Evolutionary conservation across 805 yeast genomes (phyloP), one percentile per base, ranked within the genome.

Genomic region (Metschnikowia dekortorum): DNA sequence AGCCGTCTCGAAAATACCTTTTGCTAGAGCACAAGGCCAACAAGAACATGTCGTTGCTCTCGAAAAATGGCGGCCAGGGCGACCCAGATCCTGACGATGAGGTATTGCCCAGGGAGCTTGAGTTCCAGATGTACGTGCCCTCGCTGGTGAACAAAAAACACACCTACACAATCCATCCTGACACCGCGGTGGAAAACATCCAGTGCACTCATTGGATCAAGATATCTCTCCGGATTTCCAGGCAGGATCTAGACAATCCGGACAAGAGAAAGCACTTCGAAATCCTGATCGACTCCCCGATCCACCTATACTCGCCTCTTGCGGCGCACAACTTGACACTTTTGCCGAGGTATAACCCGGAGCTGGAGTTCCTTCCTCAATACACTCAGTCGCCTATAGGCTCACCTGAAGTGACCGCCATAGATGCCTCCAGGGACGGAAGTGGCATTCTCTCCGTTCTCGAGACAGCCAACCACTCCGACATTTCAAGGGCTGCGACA

Each of bases 181-280:
- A 94, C 66, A 88, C 97, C 0, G 81, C 88, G 2, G 85, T 78
- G 58, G 81, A 79, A 26, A 83, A 83, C 58, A 89, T 94, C 54
- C 91, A 89, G 68, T 79, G 94, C 6, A 92, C 88, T 61, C 99
- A 94, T 69, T 94, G 99, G 97, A 83, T 94, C 60, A 94, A 94
- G 68, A 79, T 94, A 13, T 86, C 96, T 55, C 69, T 94, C 47
- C 72, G 98, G 46, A 73, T 94, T 37, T 87, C 96, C 5, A 81
- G 79, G 56, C 62, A 75, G n/a, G 83, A 86, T 40, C 79, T 83
- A 2, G 73, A 75, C 1, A 68, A 71, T 41, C 66, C 71, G 3
- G 74, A 59, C 14, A 88, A 88, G 62, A 74, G 96, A 42, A 94
- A 91, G 64, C 97, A 90, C 63, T 94, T 87, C 64, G 99, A 94